Evolutionary conservation across 257 asterid genomes (phyloP).

Genomic region (Fraxinus quadrangulata): DNA sequence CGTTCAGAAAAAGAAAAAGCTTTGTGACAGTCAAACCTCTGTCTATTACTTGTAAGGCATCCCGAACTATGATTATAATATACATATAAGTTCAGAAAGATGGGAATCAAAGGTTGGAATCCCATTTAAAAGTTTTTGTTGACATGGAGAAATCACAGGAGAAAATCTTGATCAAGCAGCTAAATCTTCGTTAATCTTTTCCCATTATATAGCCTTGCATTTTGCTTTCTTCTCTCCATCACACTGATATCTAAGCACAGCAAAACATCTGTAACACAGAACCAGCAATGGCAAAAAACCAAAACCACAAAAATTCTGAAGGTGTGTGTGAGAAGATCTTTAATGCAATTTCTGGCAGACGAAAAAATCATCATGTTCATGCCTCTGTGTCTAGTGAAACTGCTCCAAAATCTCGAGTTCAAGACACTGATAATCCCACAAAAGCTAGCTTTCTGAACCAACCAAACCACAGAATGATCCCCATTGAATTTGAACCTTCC

Average conservation of each 20-base stretch:
- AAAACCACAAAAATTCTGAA: conserved; percentile 4
- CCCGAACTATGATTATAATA: background rate
- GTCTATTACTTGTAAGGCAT: background rate
- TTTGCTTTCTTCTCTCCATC: conserved; percentile 6
- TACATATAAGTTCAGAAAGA: background rate
- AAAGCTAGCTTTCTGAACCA: background rate
- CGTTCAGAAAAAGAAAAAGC: background rate
- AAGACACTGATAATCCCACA: background rate
- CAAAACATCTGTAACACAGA: background rate
- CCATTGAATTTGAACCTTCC: background rate
- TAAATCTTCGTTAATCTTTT: background rate
- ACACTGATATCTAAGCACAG: background rate
- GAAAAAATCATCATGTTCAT: background rate
- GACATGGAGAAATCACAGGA: conserved; percentile 15
- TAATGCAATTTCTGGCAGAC: background rate
- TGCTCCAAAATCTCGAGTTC: background rate
- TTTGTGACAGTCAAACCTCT: background rate
- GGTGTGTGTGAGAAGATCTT: conserved; percentile 14
- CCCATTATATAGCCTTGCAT: conserved; percentile 19
- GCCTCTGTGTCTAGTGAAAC: background rate
- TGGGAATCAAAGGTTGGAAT: conserved; percentile 20
- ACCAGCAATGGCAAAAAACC: conserved; percentile 31
- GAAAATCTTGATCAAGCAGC: conserved; percentile 9
- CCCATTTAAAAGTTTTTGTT: background rate
- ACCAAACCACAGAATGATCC: background rate